These are phyloP conservation scores for Trichoderma erinaceum DNA, from an alignment of 495 filamentous ascomycete genomes.

Conservation along the genomic window DNA sequence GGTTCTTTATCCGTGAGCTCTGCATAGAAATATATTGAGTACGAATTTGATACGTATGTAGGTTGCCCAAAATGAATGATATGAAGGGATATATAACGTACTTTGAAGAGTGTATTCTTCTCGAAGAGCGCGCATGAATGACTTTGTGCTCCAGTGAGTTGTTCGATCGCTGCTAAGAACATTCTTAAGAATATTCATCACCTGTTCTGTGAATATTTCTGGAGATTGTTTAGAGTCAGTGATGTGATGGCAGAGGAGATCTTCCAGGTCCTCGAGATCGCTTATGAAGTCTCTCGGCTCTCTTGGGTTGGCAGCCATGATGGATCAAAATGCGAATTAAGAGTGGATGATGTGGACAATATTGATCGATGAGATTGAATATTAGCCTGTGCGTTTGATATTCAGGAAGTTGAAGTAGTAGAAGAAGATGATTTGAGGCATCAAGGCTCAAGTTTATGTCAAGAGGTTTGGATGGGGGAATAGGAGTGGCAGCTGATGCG, in stretches of 20 bases:
- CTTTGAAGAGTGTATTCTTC: background rate
- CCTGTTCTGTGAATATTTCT: background rate
- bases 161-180: background rate
- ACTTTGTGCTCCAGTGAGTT: background rate
- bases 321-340: background rate
- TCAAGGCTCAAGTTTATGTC: background rate
- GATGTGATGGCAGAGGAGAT: conserved; percentile 11
- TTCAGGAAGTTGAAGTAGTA: no score
- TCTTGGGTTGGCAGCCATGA: background rate
- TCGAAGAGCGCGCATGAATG: background rate
- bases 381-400: background rate
- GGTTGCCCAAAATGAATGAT: no score
- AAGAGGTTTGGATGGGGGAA: background rate
- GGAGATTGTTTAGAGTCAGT: background rate
- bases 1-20: background rate
- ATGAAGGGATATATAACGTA: background rate
- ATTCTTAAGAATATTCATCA: background rate
- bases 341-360: background rate
- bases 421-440: background rate
- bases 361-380: background rate
- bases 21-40: background rate
- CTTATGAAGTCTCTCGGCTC: background rate
- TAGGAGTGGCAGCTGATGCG: background rate
- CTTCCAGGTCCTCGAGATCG: background rate
- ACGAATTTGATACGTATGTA: no score